phyloP scores from a whole-genome alignment of 2,329 filamentous ascomycete genomes.

The Nakataea oryzae region DNA sequence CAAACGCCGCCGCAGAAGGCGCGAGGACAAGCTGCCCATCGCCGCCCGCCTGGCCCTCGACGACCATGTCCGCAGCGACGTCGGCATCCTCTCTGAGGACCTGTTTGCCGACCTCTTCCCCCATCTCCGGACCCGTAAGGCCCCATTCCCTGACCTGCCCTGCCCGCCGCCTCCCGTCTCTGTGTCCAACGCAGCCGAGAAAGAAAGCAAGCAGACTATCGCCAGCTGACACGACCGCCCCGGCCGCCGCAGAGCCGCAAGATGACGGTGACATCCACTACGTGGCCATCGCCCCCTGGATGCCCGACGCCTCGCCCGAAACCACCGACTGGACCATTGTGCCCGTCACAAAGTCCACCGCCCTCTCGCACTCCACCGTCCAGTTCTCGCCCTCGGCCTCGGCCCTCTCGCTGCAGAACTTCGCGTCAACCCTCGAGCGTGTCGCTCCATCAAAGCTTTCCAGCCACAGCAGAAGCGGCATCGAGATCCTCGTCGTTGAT shows the following conservation, averaged over 20 bases:
- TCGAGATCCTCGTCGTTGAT: constrained; percentile 77
- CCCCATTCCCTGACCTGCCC: not conserved
- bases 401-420: constrained; percentile 66
- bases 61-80: constrained; percentile 73
- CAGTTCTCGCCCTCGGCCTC: constrained; percentile 65
- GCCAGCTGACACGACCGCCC: constrained; percentile 10
- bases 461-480: constrained; percentile 61
- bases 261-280: constrained; percentile 34
- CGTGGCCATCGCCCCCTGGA: constrained; percentile 66
- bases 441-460: constrained; percentile 66
- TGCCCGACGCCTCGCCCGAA: constrained; percentile 45
- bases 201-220: constrained; percentile 5
- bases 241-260: constrained; percentile 6
- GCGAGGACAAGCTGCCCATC: constrained; percentile 63
- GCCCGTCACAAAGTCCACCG: constrained; percentile 55
- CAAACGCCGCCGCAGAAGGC: constrained; percentile 40
- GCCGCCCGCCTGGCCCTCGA: constrained; percentile 76
- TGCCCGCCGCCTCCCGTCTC: not conserved
- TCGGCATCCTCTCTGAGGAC: constrained; percentile 79
- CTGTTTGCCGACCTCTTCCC: constrained; percentile 76
- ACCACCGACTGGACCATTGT: constrained; percentile 76
- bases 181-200: too few species aligned
- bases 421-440: constrained; percentile 62
- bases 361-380: constrained; percentile 65
- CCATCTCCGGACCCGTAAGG: constrained; percentile 22